These are phyloP conservation scores for Lithospermum erythrorhizon DNA, from an alignment of 257 asterid species.

Conservation along the genomic window DNA sequence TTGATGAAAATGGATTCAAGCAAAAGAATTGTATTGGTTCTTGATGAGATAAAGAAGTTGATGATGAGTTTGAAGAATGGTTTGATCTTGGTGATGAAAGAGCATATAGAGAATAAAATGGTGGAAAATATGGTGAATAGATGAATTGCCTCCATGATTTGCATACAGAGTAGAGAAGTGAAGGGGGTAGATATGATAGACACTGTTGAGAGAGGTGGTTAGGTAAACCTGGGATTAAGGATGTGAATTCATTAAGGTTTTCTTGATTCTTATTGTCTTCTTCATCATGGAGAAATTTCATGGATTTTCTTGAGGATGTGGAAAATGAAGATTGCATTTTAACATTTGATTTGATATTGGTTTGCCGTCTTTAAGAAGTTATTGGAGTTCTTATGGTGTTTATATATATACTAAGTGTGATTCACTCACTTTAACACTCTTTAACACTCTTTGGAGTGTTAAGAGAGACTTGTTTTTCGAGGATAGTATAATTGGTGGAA, in stretches of 20 bases:
- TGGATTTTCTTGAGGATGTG: neutral
- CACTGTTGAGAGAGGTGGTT: constrained; percentile 51
- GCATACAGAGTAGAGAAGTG: constrained; percentile 40
- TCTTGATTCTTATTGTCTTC: neutral
- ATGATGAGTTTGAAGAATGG: neutral
- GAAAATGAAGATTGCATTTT: neutral
- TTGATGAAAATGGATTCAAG: constrained; percentile 49
- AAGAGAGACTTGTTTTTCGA: too few relatives aligned
- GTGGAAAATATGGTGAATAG: constrained; percentile 51
- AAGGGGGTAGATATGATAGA: constrained; percentile 39
- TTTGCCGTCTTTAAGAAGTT: neutral
- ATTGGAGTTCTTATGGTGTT: neutral
- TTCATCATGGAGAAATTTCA: neutral
- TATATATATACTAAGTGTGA: too few relatives aligned
- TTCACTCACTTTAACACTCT: neutral
- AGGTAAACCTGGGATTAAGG: constrained; percentile 54
- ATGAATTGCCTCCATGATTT: constrained; percentile 59
- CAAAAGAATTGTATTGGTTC: constrained; percentile 28
- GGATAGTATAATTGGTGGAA: too few relatives aligned
- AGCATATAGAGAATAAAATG: constrained; percentile 41
- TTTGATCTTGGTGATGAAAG: constrained; percentile 21
- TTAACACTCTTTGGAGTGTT: too few relatives aligned
- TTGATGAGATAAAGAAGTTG: neutral
- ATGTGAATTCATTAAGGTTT: neutral
- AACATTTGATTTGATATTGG: neutral